Evolutionary conservation across 108 stramenopile species (phyloP), one percentile per base, ranked within the genome.

Genomic region (Discostella pseudostelligera): DNA sequence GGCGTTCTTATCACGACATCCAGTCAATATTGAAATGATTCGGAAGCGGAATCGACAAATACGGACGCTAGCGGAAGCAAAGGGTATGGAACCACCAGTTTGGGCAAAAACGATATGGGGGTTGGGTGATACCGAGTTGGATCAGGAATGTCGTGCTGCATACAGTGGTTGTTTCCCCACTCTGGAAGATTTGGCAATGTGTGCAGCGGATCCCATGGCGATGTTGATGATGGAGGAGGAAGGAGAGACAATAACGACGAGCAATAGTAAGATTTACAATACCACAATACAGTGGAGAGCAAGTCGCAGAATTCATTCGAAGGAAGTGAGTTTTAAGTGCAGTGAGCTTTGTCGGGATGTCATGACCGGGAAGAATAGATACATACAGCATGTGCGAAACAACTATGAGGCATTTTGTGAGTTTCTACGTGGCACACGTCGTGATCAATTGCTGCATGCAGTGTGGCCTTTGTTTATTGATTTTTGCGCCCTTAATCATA

Each of bases 401-500:
- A 46, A 46, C 9, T 63, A 63, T 37, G 45, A 63, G 16, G 39
- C 55, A 32, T 56, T 56, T 56, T 14, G 61, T 62, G 28, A 62
- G 61, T 25, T 44, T 20, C 26, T 35, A 56, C n/a, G n/a, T n/a
- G n/a, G n/a, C n/a, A n/a, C n/a, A n/a, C n/a, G n/a, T 16, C 32
- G 14, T 56, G 14, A 14, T 22, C 1, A 20, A 47, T 47, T 12
- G 12, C 20, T 10, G 17, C 10, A 50, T 50, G 24, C 24, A 21
- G 10, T 25, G 17, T 25, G 4, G 20, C 24, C 1, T 21, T 2
- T 20, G 8, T 3, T 50, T 19, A 20, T 50, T 50, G 4, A 11
- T 50, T 50, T 25, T n/a, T n/a, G n/a, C n/a, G n/a, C n/a, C n/a
- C n/a, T n/a, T n/a, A n/a, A n/a, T n/a, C n/a, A n/a, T n/a, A 14